Evolutionary conservation across 805 yeast genomes (phyloP).

Genomic region (Teunomyces pallodes): DNA sequence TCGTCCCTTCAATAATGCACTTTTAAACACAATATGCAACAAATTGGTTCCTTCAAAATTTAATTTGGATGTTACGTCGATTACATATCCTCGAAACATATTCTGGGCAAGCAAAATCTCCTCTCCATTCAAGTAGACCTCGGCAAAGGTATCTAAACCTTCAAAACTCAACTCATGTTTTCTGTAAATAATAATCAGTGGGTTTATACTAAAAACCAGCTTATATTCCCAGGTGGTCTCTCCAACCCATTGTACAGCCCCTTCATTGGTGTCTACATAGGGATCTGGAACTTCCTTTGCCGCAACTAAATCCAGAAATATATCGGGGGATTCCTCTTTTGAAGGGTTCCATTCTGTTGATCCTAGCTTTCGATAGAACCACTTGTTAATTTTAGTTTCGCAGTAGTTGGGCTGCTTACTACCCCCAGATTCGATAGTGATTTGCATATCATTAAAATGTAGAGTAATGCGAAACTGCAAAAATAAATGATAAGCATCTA

Average conservation of each 20-base stretch:
- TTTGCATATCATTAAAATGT: not conserved
- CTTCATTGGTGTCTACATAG: slow-evolving; percentile 42
- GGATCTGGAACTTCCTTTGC: slow-evolving; percentile 41
- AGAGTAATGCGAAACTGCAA: not conserved
- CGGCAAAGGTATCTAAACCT: slow-evolving; percentile 45
- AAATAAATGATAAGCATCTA: not conserved
- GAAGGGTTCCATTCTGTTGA: not conserved
- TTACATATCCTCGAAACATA: slow-evolving; percentile 39
- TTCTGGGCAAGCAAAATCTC: slow-evolving; percentile 37
- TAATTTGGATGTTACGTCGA: slow-evolving; percentile 21
- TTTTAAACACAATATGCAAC: slow-evolving; percentile 34
- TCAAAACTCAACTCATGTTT: slow-evolving; percentile 33
- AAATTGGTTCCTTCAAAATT: slow-evolving; percentile 21
- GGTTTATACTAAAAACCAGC: slow-evolving; percentile 13
- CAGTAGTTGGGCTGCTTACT: not conserved
- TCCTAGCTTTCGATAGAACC: not conserved
- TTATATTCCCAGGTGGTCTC: slow-evolving; percentile 49
- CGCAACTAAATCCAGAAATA: not conserved
- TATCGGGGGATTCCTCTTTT: not conserved
- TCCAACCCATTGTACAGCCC: slow-evolving; percentile 49
- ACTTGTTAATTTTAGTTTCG: not conserved
- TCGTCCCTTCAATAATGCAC: slow-evolving; percentile 35
- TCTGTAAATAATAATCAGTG: slow-evolving; percentile 9
- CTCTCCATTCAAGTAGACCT: slow-evolving; percentile 38
- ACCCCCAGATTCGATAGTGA: not conserved